Evolutionary conservation across 31 red algal species (phyloP).

Genomic region (Odonthalia washingtoniensis): DNA sequence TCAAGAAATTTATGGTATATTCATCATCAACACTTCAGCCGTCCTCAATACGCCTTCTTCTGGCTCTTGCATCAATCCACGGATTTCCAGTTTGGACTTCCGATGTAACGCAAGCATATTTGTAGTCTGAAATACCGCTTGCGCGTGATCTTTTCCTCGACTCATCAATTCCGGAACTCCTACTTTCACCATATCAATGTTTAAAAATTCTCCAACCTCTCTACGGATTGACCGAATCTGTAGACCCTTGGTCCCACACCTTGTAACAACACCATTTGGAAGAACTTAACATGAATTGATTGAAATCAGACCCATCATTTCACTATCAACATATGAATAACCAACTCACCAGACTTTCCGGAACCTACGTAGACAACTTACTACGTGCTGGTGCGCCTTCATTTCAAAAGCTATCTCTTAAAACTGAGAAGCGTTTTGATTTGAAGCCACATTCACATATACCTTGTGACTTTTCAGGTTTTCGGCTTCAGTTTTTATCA

Average conservation of each 20-base stretch:
- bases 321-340: background rate
- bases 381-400: no score
- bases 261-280: slow-evolving; percentile 25
- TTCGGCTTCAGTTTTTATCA: slow-evolving; percentile 2
- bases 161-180: slow-evolving; percentile 24
- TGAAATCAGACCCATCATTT: slow-evolving; percentile 46
- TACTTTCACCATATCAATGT: no score
- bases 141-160: slow-evolving; percentile 41
- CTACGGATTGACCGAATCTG: no score
- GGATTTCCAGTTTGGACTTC: slow-evolving; percentile 41
- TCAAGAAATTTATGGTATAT: no score
- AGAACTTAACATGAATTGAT: slow-evolving; percentile 12
- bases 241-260: slow-evolving; percentile 37
- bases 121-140: slow-evolving; percentile 46
- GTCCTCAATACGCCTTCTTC: slow-evolving; percentile 25
- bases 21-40: slow-evolving; percentile 43
- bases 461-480: background rate
- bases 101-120: slow-evolving; percentile 54
- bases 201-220: slow-evolving; percentile 38
- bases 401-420: slow-evolving; percentile 15
- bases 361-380: no score
- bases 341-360: slow-evolving; percentile 17
- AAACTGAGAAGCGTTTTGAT: background rate
- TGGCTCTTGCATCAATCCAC: slow-evolving; percentile 26
- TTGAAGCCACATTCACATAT: background rate